Evolutionary conservation across 352 stramenopile genomes (phyloP), one percentile per base, ranked within the genome.

Genomic region (Globisporangium mamillatum): DNA sequence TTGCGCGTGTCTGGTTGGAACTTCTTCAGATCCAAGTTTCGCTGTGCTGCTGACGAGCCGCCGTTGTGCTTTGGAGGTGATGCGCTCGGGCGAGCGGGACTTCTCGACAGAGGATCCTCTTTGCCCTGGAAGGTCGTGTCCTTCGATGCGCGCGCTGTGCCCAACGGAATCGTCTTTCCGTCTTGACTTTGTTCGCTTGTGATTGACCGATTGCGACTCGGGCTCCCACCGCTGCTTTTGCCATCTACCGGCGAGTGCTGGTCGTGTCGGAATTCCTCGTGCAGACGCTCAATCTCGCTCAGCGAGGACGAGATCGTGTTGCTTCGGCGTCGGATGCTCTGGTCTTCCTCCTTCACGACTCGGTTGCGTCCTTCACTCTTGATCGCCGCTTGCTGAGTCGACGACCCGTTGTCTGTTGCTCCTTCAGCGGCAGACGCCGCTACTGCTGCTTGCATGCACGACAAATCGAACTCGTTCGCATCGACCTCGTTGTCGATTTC

Each of bases 401-500:
- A 14, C 29, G 54, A 38, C 8, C 32, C 63, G 53, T 78, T 81
- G 58, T 46, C 55, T 27, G 29, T 29, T 27, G 20, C 68, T 60
- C 44, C 63, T 67, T 63, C 60, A 20, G 63, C 64, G 55, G 55
- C 58, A 24, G 58, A 57, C 4, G 66, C 63, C 67, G 76, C 71
- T 62, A 41, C 50, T 8, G 53, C 60, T 54, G 38, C 54, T 9
- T 65, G 66, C 63, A 87, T 81, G 14, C 73, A 73, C 61, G 80
- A 77, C 69, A 93, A 65, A 38, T 93, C 82, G 72, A 93, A 90
- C 56, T 92, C 81, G 36, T 89, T 84, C 3, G 83, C 70, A 44
- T 95, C 88, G 14, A 93, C 85, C 82, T 95, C 88, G 64, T 95
- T 95, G 71, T 95, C 88, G 64, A 95, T 94, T 46, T 95, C 88